Evolutionary conservation across 495 filamentous ascomycete genomes (phyloP), one percentile per base, ranked within the genome.

Genomic region (Acidomyces sp.): DNA sequence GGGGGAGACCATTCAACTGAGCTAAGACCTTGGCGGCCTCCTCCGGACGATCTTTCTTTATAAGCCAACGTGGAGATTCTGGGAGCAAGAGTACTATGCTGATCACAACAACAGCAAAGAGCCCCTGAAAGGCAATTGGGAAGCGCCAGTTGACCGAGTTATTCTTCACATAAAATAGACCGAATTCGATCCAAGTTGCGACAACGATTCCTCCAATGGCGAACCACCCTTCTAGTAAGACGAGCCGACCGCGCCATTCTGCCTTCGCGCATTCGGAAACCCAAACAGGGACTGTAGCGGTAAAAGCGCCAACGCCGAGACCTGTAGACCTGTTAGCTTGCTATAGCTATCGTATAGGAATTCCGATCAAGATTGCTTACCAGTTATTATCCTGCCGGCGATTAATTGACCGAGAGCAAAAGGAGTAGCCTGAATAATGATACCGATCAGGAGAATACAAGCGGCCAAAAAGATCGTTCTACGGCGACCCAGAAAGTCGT

Each of bases 181-280:
- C 82, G 34, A 81, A 79, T 45, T 77, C 75, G 34, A 86, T 67
- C 80, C 80, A 87, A 61, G n/a, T n/a, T n/a, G n/a, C n/a, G n/a
- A n/a, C n/a, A n/a, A n/a, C n/a, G n/a, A n/a, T n/a, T n/a, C n/a
- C n/a, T n/a, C n/a, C n/a, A n/a, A n/a, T n/a, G n/a, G n/a, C n/a
- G n/a, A n/a, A n/a, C n/a, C n/a, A n/a, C n/a, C n/a, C n/a, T n/a
- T n/a, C n/a, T n/a, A n/a, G n/a, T n/a, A n/a, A n/a, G n/a, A n/a
- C n/a, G n/a, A n/a, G n/a, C n/a, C n/a, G n/a, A 11, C 82, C 82
- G 51, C 80, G 70, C 35, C 73, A 71, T 46, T 85, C 77, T 3
- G 80, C 69, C 48, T 77, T 80, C 34, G 77, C 78, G 37, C 77
- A 82, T 55, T 88, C 81, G 1, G 80, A 80, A 50, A 85, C 81